These are phyloP conservation scores for Trametes elegans DNA, from an alignment of 768 basidiomycete species.

Conservation along the genomic window DNA sequence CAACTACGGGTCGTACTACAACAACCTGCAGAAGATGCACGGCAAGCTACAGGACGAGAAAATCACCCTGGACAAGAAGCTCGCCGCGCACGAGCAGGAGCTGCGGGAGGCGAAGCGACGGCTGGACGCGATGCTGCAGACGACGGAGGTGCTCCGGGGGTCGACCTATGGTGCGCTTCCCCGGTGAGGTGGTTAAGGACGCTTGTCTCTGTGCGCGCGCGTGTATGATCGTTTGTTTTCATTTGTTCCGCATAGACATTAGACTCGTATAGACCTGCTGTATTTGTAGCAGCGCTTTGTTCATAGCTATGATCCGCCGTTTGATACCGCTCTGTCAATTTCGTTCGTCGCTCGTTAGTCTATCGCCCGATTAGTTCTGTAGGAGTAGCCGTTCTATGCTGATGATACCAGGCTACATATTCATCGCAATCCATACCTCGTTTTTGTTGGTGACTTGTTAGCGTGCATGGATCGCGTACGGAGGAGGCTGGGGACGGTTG, in stretches of 20 bases:
- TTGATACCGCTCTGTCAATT: neutral
- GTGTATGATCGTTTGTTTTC: neutral
- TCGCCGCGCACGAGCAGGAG: slow-evolving; percentile 10
- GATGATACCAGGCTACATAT: neutral
- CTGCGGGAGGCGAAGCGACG: slow-evolving; percentile 10
- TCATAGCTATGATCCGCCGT: neutral
- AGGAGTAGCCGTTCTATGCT: neutral
- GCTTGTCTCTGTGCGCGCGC: neutral
- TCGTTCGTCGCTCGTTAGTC: neutral
- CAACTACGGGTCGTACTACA: slow-evolving; percentile 10
- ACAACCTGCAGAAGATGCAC: slow-evolving; percentile 13
- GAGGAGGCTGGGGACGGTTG: neutral
- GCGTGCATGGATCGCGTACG: neutral
- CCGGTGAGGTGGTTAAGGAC: neutral
- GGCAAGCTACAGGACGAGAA: slow-evolving; percentile 13
- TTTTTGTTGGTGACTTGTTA: neutral
- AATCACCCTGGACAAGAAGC: slow-evolving; percentile 8
- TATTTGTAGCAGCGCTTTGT: slow-evolving; percentile 4
- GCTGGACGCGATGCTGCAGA: slow-evolving; percentile 13
- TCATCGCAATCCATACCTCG: neutral
- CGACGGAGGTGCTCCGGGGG: slow-evolving; percentile 4
- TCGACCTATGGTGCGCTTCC: neutral
- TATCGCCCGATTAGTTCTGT: neutral
- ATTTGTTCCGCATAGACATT: neutral
- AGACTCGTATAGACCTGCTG: neutral